Evolutionary conservation across 2,329 filamentous ascomycete genomes (phyloP).

Genomic region (Fusarium sp.): DNA sequence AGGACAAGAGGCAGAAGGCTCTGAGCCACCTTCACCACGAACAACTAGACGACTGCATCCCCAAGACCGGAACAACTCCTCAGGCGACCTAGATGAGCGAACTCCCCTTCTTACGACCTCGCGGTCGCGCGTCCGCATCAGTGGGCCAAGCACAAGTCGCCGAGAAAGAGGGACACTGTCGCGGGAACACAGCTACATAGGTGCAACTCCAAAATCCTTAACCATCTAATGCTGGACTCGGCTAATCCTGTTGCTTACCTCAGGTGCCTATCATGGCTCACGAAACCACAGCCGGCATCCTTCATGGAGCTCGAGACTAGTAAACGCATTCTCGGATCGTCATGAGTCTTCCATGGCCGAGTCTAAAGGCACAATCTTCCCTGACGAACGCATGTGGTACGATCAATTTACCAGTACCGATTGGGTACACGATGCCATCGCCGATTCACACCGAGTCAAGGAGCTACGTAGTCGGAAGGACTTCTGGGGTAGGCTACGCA

Average conservation of each 20-base stretch:
- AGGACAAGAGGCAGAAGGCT: constrained; percentile 44
- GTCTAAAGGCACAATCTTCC: constrained; percentile 71
- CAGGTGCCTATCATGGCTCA: constrained; percentile 51
- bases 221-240: background rate
- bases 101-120: constrained; percentile 55
- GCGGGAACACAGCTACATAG: constrained; percentile 56
- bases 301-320: constrained; percentile 69
- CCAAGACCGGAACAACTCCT: constrained; percentile 43
- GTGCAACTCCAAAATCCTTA: constrained; percentile 39
- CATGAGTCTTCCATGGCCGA: constrained; percentile 65
- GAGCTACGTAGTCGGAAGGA: constrained; percentile 83
- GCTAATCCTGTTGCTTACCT: constrained; percentile 16
- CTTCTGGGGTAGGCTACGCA: constrained; percentile 78
- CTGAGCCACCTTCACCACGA: constrained; percentile 49
- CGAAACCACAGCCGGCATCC: constrained; percentile 65
- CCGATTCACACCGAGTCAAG: constrained; percentile 89
- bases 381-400: constrained; percentile 95
- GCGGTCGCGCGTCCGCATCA: constrained; percentile 55
- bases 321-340: constrained; percentile 67
- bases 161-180: constrained; percentile 42
- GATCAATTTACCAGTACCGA: constrained; percentile 98
- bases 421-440: constrained; percentile 98
- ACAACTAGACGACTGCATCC: constrained; percentile 43
- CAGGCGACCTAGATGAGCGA: constrained; percentile 53
- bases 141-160: constrained; percentile 44